Evolutionary conservation across 1,284 basidiomycete species (phyloP), one percentile per base, ranked within the genome.

Genomic region (Vanrija humicola): DNA sequence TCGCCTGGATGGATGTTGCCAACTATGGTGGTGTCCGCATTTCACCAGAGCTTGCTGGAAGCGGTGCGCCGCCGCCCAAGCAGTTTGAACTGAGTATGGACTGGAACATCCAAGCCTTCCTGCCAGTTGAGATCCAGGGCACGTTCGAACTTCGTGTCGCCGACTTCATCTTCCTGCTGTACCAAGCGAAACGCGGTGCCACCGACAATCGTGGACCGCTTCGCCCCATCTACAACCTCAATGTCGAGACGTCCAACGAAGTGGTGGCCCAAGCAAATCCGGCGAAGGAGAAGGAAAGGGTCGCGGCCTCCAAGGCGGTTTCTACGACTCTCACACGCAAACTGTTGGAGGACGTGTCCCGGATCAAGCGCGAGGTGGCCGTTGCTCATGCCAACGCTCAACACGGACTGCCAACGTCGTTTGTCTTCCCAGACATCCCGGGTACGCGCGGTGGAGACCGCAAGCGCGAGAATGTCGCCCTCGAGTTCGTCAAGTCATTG

Each of bases 1-100:
- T 98, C 21, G 77, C 98, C 8, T 96, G 93, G 83, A 91, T 98
- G 90, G 96, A 99, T 74, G 82, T 86, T 19, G 90, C 92, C 42
- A 99, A 98, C 74, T 86, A 89, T 74, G 91, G 89, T 19, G 95
- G 92, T 3, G 84, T 98, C 51, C 85, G 94, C 40, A 92, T 91
- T 65, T 50, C 74, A 5, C 85, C 88, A 0, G 81, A 85, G 43
- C 54, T 68, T 7, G 75, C 69, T 16, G 57, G 68, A 48, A 60
- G 59, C 54, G 56, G 58, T 28, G 53, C 65, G 21, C 64, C 61
- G 3, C 62, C 72, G 3, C 50, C 65, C 0, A 43, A 64, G 15
- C 60, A 67, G 43, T 69, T 74, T 55, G 69, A 74, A 42, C 80
- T 96, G 55, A 89, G 92, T 67, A 92, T 94, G 88, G 83, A 85